Base-by-base conservation (phyloP, 2,329 filamentous ascomycete species). In the Aspergillus cejpii region DNA sequence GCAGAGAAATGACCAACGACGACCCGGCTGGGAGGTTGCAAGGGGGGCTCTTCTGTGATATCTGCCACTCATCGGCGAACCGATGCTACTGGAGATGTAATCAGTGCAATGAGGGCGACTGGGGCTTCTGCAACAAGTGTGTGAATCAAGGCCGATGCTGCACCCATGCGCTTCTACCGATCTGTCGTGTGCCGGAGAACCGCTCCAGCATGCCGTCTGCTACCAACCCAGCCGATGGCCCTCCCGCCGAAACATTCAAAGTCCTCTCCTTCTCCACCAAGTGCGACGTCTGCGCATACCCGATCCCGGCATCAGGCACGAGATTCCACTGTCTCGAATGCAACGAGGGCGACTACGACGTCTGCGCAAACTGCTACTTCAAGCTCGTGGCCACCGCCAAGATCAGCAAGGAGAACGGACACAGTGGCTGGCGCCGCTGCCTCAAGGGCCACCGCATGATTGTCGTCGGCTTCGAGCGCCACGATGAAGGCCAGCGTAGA, bases 41-140 rank as follows among this genome's bases (percentile, higher is more conserved):
- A 64, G 82, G 79, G 41, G 91, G 91, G 15, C 82, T 87, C 5
- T 96, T 96, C 64, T 97, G 91, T 62, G 80, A 84, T 28, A 77
- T 78, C 38, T 96, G 91, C 62, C 72, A 77, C 14, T 73, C 77
- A 0, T 85, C 81, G 72, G 78, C 87, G 0, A 90, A 94, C 57
- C 78, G 84, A 41, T 92, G 87, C 66, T 94, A 87, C 66, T 97
- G 90, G 91, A 83, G 86, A 50, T 97, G 91, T 64, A 80, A 85
- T 47, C 65, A 76, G 20, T 97, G 91, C 68, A 95, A 95, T 57
- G 82, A 92, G 50, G 91, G 88, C 4, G 90, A 94, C 60, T 97
- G 90, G 90, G 91, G 91, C 0, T 96, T 87, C 62, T 97, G 91
- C 68, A 88, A 90, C 56, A 71, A 76, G 48, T 97, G 91, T 54